Percentiles rank a stretch among this genome's conserved stretches.
Conservation (phyloP, 1,284 basidiomycete species). For the Sanghuangporus baumii region DNA sequence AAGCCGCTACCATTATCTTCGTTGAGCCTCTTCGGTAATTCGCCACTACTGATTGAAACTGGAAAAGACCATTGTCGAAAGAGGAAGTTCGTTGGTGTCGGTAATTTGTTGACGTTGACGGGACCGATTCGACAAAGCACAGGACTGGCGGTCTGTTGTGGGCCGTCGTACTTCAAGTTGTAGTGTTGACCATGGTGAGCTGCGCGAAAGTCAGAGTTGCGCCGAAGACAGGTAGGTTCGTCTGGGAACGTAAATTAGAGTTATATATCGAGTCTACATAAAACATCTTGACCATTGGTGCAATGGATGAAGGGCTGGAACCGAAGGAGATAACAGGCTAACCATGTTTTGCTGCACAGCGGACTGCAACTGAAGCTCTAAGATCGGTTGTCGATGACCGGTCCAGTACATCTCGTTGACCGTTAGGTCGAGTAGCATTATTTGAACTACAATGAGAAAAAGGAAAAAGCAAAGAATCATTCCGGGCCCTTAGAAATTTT, state of each 20-base stretch:
- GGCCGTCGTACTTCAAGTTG: slow-evolving; percentile 30
- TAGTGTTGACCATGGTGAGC: slow-evolving; percentile 57
- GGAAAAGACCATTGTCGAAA: slow-evolving; percentile 21
- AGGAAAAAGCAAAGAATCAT: too few species aligned
- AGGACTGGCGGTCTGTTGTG: slow-evolving; percentile 29
- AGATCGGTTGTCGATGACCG: slow-evolving; percentile 37
- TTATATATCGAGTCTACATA: slow-evolving; percentile 35
- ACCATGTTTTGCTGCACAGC: slow-evolving; percentile 25
- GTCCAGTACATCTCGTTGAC: slow-evolving; percentile 33
- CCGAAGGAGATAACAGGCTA: slow-evolving; percentile 25
- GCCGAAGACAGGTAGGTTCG: slow-evolving; percentile 40
- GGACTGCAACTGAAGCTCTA: slow-evolving; percentile 29
- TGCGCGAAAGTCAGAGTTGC: slow-evolving; percentile 49
- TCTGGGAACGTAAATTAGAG: slow-evolving; percentile 35
- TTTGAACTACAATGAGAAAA: too few species aligned
- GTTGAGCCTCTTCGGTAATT: slow-evolving; percentile 43
- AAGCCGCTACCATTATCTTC: slow-evolving; percentile 26
- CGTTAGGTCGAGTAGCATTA: slow-evolving; percentile 25
- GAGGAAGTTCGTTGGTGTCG: not conserved
- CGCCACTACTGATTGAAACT: slow-evolving; percentile 33
- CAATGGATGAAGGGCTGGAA: slow-evolving; percentile 28
- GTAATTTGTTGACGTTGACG: not conserved
- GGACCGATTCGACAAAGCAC: slow-evolving; percentile 2
- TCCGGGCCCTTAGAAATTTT: too few species aligned
- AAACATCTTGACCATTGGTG: slow-evolving; percentile 34